Evolutionary conservation across 768 basidiomycete genomes (phyloP).

Genomic region (Calvatia gigantea): DNA sequence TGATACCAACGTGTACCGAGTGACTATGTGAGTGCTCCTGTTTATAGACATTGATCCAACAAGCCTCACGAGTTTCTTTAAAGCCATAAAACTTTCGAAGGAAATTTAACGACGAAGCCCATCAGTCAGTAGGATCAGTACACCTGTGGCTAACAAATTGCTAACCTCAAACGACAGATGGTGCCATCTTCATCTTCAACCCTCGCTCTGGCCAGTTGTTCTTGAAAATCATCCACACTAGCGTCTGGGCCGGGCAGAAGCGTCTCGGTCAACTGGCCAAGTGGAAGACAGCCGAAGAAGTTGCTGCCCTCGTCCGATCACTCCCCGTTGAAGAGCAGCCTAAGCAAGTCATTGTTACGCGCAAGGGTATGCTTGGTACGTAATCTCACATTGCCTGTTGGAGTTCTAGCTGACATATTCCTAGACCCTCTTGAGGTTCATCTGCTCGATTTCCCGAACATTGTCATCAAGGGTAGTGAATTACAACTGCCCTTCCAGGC

Average conservation of each 20-base stretch:
- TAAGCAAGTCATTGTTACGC: constrained; percentile 98
- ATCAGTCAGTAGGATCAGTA: constrained; percentile 61
- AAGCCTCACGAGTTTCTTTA: constrained; percentile 13
- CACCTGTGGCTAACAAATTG: constrained; percentile 8
- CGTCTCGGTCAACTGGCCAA: constrained; percentile 99
- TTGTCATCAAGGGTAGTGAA: constrained; percentile 99
- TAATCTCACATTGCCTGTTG: constrained; percentile 7
- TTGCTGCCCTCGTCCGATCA: constrained; percentile 94
- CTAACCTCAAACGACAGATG: constrained; percentile 44
- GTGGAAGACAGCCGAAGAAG: constrained; percentile 99
- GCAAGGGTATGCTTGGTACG: constrained; percentile 98
- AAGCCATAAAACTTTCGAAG: constrained; percentile 98
- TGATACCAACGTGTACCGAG: constrained; percentile 99
- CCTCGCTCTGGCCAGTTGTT: constrained; percentile 97
- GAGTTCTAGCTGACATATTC: not conserved
- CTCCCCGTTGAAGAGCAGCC: constrained; percentile 99
- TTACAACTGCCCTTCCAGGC: constrained; percentile 99
- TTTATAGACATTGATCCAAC: not conserved
- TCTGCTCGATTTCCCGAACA: constrained; percentile 99
- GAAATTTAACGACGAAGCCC: constrained; percentile 98
- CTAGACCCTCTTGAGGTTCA: constrained; percentile 94
- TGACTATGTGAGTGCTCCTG: constrained; percentile 64
- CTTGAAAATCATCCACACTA: constrained; percentile 99
- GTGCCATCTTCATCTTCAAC: constrained; percentile 99
- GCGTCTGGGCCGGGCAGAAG: constrained; percentile 99